These are phyloP conservation scores for Hypericum perforatum DNA, from an alignment of 345 rosid genomes.

Conservation along the genomic window DNA sequence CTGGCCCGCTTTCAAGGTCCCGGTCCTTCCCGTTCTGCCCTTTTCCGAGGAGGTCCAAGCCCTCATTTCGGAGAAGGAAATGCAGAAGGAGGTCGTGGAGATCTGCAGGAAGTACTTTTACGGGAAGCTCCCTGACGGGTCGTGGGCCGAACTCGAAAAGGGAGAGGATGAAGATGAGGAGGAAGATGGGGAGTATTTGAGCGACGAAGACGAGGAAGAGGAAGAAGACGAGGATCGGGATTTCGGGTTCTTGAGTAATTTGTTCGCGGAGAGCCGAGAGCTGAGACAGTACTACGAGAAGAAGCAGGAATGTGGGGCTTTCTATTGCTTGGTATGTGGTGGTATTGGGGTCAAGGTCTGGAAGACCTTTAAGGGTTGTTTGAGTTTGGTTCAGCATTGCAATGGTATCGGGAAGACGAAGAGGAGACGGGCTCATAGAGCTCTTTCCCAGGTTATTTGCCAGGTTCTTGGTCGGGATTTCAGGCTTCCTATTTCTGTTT, in stretches of 20 bases:
- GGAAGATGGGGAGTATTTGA: background rate
- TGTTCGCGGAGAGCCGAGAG: background rate
- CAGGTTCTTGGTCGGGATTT: background rate
- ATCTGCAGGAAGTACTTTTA: constrained; percentile 5
- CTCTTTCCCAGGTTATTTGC: background rate
- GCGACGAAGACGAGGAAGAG: constrained; percentile 12
- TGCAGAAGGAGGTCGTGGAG: constrained; percentile 13
- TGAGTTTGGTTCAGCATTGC: background rate
- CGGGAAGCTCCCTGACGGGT: constrained; percentile 2
- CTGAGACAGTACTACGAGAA: background rate
- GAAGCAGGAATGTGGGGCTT: background rate
- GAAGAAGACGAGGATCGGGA: constrained; percentile 12
- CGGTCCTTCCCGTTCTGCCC: constrained; percentile 7
- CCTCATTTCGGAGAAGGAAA: constrained; percentile 17
- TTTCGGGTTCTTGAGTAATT: background rate
- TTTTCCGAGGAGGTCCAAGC: constrained; percentile 20
- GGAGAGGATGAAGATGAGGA: background rate
- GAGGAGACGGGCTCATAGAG: background rate
- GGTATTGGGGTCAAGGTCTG: background rate
- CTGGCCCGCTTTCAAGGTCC: constrained; percentile 28
- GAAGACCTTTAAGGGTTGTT: background rate
- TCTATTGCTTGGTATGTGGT: background rate
- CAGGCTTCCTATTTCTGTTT: background rate
- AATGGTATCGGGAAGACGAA: background rate
- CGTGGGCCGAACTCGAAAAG: background rate